Conservation (phyloP, 2,329 filamentous ascomycete genomes). For the Epichloe sylvatica region DNA sequence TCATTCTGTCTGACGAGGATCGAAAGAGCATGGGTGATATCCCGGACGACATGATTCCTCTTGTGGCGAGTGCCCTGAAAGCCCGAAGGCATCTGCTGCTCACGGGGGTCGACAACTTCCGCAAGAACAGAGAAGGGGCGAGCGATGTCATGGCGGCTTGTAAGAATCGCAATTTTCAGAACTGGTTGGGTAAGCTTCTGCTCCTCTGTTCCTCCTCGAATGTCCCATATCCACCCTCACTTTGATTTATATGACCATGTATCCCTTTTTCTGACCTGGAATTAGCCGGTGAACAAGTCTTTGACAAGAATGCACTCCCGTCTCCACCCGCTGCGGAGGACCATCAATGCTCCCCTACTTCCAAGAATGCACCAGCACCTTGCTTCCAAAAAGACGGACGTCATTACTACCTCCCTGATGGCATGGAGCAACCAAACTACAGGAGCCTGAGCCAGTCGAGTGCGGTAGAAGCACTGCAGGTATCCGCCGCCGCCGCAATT, state of each 20-base stretch:
- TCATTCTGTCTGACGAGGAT: conserved; percentile 15
- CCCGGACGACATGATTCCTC: conserved; percentile 15
- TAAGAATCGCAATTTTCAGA: conserved; percentile 15
- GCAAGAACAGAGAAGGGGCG: conserved; percentile 1
- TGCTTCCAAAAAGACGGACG: conserved; percentile 9
- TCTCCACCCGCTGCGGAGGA: conserved; percentile 11
- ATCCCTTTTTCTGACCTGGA: too few species aligned
- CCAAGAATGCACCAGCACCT: conserved; percentile 10
- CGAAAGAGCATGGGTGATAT: conserved; percentile 17
- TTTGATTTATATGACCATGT: too few species aligned
- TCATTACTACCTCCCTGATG: conserved; percentile 14
- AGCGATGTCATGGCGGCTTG: conserved; percentile 16
- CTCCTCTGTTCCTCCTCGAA: background rate
- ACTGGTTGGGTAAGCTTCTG: conserved; percentile 23
- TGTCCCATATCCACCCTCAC: background rate
- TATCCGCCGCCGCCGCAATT: conserved; percentile 16
- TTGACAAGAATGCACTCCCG: conserved; percentile 17
- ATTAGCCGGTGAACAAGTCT: conserved; percentile 17
- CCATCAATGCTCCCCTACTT: conserved; percentile 10
- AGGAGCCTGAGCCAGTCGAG: background rate
- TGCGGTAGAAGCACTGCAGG: conserved; percentile 13
- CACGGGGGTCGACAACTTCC: conserved; percentile 5
- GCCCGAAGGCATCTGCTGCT: conserved; percentile 18
- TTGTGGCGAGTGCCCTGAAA: conserved; percentile 20
- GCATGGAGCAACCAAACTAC: background rate